These are phyloP conservation scores for Lentinula boryana DNA, from an alignment of 768 basidiomycete genomes.

Conservation along the genomic window DNA sequence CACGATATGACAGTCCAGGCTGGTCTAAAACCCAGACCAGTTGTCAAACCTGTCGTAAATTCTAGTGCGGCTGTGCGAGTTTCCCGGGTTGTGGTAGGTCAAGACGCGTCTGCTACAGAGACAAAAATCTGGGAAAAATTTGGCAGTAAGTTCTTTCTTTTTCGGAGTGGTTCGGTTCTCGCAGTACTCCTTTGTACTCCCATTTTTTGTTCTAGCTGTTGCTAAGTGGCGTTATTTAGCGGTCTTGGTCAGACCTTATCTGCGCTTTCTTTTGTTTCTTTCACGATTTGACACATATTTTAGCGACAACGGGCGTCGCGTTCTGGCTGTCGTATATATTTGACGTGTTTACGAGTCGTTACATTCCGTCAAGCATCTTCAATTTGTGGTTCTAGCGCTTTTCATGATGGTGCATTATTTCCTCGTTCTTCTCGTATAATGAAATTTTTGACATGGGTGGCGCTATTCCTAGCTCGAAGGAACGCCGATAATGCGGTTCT, in stretches of 20 bases:
- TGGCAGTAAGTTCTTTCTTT: background rate
- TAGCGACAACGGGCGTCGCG: background rate
- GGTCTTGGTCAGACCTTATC: background rate
- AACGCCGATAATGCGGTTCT: background rate
- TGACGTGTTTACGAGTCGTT: background rate
- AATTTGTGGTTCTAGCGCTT: background rate
- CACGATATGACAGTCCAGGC: background rate
- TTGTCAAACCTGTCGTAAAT: background rate
- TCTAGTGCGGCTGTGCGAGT: background rate
- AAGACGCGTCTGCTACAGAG: background rate
- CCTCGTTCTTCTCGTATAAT: background rate
- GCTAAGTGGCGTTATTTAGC: background rate
- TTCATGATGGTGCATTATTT: background rate
- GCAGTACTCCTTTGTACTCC: background rate
- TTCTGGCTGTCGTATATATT: background rate
- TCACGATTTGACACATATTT: background rate
- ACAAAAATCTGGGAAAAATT: background rate
- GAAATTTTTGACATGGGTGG: background rate
- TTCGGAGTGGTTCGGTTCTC: background rate
- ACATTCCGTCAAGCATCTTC: background rate
- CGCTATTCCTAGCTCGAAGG: background rate
- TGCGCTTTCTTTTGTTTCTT: background rate
- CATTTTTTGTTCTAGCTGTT: background rate
- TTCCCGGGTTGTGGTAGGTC: background rate
- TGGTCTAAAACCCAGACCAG: background rate